A percentile compares a stretch with the other conserved stretches of the same genome.
Evolutionary conservation across 1,139 yeast genomes (phyloP).

Genomic region (Yamadazyma buinensis): DNA sequence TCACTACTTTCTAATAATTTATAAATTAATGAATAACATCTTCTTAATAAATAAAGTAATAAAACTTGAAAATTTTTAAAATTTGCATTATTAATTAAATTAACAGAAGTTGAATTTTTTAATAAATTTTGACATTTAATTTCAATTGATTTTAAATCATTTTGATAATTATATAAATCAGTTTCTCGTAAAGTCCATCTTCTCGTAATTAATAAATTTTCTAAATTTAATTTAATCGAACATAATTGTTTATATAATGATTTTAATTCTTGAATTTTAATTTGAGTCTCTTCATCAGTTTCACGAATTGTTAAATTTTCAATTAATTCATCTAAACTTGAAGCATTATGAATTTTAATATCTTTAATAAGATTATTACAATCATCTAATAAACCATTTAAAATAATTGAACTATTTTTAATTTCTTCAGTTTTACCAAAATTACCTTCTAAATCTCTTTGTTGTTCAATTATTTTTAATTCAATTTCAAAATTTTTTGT

Average conservation of each 20-base stretch:
- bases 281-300: constrained; percentile 10
- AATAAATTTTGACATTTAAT: constrained; percentile 49
- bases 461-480: constrained; percentile 28
- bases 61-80: constrained; percentile 53
- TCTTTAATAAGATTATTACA: constrained; percentile 74
- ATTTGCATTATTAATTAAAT: constrained; percentile 11
- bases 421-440: constrained; percentile 20
- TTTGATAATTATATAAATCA: constrained; percentile 80
- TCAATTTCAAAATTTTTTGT: constrained; percentile 13
- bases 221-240: constrained; percentile 67
- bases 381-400: constrained; percentile 76
- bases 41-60: constrained; percentile 72
- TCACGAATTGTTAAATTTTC: constrained; percentile 22
- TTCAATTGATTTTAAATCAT: constrained; percentile 68
- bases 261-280: constrained; percentile 15
- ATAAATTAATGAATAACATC: constrained; percentile 87
- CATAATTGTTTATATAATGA: constrained; percentile 41
- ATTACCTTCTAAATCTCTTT: constrained; percentile 33
- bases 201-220: constrained; percentile 80
- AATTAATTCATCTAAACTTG: constrained; percentile 19
- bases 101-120: neutral
- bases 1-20: constrained; percentile 87
- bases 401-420: constrained; percentile 47
- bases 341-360: constrained; percentile 55
- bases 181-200: constrained; percentile 97